Conservation (phyloP, 495 filamentous ascomycete species). For the Xylaria nigripes region DNA sequence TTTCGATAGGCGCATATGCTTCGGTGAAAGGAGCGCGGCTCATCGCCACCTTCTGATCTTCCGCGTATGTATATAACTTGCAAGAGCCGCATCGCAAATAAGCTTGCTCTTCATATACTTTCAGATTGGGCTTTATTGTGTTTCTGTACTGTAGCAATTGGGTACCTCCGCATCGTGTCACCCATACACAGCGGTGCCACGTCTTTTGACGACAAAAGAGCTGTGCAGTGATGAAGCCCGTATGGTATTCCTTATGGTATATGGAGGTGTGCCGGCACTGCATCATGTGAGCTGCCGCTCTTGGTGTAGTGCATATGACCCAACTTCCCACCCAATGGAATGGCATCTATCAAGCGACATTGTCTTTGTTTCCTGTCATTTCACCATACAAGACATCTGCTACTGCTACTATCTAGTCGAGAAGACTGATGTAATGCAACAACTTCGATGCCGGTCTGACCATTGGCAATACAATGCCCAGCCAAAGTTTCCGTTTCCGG, state of each 20-base stretch:
- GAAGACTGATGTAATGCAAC: neutral
- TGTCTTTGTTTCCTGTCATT: neutral
- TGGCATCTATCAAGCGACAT: neutral
- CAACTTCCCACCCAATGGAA: neutral
- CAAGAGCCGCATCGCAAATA: conserved; percentile 1
- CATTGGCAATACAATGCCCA: neutral
- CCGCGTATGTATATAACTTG: neutral
- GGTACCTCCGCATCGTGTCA: conserved; percentile 4
- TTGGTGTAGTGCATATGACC: neutral
- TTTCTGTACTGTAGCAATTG: neutral
- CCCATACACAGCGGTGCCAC: conserved; percentile 5
- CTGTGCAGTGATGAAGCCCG: neutral
- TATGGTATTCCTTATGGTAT: too few relatives aligned
- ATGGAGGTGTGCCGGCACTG: neutral
- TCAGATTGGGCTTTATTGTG: conserved; percentile 1
- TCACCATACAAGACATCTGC: neutral
- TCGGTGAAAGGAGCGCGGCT: neutral
- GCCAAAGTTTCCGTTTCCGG: neutral
- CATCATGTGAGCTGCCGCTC: neutral
- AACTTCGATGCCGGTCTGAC: neutral
- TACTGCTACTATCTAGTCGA: too few relatives aligned
- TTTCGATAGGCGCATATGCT: neutral
- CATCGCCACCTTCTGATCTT: conserved; percentile 1
- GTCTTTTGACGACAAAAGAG: neutral
- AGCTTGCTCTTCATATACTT: conserved; percentile 6